Evolutionary conservation across 345 rosid species (phyloP), one percentile per base, ranked within the genome.

Genomic region (Pseudoturritis turrita): DNA sequence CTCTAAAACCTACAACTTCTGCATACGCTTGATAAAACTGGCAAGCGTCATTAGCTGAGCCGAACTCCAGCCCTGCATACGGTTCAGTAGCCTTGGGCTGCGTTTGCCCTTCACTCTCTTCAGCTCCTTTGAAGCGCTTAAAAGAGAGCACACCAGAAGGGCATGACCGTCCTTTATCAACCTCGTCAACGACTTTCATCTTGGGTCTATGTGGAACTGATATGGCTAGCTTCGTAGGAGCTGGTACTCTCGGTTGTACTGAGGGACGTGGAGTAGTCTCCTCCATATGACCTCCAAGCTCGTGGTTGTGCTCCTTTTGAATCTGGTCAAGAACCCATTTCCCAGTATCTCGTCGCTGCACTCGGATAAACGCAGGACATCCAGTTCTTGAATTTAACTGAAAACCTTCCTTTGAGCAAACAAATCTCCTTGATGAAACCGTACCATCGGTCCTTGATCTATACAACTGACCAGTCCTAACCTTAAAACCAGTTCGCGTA

Each of bases 271-370:
- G 72, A 36, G 66, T 56, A 44, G 81, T 83, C 62, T 75, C 73
- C 14, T 59, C 74, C 13, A 58, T 80, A 17, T 55, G 68, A 49
- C 68, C 70, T 25, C 85, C 85, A 26, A 92, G 87, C 60, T 87
- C 91, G 73, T 92, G 98, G 78, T 92, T 92, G 60, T 92, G 98
- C 64, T 92, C 92, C 68, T 86, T 84, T 26, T 83, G 84, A 41
- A 92, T 76, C 78, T 90, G 98, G 52, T 90, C 98, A 56, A 92
- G 75, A 70, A 87, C 81, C 96, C 98, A 92, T 78, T 92, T 92
- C 35, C 96, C 91, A 4, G 90, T 83, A 81, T 87, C 93, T 57
- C 84, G 73, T 63, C 76, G 74, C 54, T 83, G 92, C 39, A 92
- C 98, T 62, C 98, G 81, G 37, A 92, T 75, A 65, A 90, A 90